Base-by-base conservation (phyloP, 345 rosid species). In the Gossypium raimondii region DNA sequence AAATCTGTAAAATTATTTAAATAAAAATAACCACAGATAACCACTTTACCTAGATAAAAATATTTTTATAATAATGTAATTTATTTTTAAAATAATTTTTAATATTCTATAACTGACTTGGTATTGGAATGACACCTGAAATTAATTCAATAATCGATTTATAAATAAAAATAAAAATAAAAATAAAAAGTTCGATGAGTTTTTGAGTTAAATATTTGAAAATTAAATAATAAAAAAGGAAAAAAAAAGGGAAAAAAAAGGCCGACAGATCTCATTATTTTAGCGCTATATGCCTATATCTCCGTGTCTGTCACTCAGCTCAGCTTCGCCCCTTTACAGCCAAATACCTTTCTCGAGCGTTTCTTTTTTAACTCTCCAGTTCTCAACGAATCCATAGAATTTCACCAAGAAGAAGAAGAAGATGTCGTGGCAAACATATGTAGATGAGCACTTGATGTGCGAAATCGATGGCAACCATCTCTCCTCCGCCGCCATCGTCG, bases 381-480 rank as follows among this genome's bases (percentile, higher is more conserved):
- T 34, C 9, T 18, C 13, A 18, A 18, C 9, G 6, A 56, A 18
- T 18, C 25, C 25, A 9, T 22, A 56, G 20, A 56, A 18, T 22
- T 56, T 18, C 18, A 56, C 24, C 24, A 56, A 56, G 60, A 56
- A 56, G 60, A 55, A 55, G 59, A 56, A 56, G 60, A 56, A 56
- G 60, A 56, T 56, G 60, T 56, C 60, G 60, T 56, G 60, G 60
- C 25, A 56, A 56, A 1, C 60, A 2, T 56, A 56, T 56, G 60
- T 56, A 56, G 60, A 56, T 18, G 60, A 56, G 2, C 60, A 18
- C 60, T 56, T 56, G 61, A 57, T 57, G 61, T 57, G 61, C 61
- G 61, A 57, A 20, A 57, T 57, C 4, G 61, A 57, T 9, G 61
- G 61, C 3, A 57, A 22, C 29, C 29, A 57, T 57, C 61, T 57